phyloP scores from a whole-genome alignment of 1,139 yeast species.

The Zygosaccharomyces sapae region DNA sequence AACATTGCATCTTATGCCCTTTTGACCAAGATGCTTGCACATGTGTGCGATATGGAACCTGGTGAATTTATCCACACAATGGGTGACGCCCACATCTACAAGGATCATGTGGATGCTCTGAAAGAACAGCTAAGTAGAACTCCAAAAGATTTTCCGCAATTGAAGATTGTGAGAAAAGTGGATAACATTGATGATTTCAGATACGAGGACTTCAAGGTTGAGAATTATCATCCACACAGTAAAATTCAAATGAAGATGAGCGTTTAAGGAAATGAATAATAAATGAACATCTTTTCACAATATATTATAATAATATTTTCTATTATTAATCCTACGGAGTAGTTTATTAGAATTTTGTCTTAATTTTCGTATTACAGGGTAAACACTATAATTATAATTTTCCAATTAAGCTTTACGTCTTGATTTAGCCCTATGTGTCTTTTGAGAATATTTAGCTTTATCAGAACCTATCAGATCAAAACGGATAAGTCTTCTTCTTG shows the following conservation, averaged over 20 bases:
- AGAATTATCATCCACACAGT: slow-evolving; percentile 74
- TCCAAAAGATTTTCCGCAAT: slow-evolving; percentile 77
- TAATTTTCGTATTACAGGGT: background rate
- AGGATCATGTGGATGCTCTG: slow-evolving; percentile 88
- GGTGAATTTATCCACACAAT: slow-evolving; percentile 92
- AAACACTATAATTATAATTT: slow-evolving; percentile 1
- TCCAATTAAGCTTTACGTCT: slow-evolving; percentile 9
- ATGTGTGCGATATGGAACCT: slow-evolving; percentile 86
- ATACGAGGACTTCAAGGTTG: slow-evolving; percentile 79
- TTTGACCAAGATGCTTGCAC: slow-evolving; percentile 91
- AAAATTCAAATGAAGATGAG: slow-evolving; percentile 86
- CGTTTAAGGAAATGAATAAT: slow-evolving; percentile 36
- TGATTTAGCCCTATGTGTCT: slow-evolving; percentile 26
- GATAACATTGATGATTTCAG: slow-evolving; percentile 78
- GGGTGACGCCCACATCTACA: slow-evolving; percentile 96
- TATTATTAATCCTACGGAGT: too few relatives aligned
- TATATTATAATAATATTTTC: too few relatives aligned
- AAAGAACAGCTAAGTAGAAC: slow-evolving; percentile 68
- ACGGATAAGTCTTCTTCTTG: slow-evolving; percentile 33
- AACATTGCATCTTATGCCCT: slow-evolving; percentile 95
- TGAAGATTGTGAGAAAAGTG: slow-evolving; percentile 63
- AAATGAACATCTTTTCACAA: too few relatives aligned
- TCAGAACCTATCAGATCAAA: slow-evolving; percentile 29
- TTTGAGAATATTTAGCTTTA: slow-evolving; percentile 21
- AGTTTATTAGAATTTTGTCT: too few relatives aligned